phyloP scores from a whole-genome alignment of 768 basidiomycete species.

The Austroboletus eburneus region DNA sequence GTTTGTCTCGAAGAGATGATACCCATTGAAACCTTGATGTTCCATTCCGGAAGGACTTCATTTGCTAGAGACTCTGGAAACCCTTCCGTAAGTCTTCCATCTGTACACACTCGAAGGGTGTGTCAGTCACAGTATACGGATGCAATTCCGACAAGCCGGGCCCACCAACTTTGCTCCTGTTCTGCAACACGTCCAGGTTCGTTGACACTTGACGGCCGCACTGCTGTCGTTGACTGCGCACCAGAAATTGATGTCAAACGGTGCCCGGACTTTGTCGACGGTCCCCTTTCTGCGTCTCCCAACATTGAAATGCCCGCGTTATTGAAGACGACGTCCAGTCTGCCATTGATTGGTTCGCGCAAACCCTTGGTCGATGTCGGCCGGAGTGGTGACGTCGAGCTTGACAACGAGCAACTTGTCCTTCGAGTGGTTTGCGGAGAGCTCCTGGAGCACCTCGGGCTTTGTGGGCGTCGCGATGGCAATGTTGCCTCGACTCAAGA shows the following conservation, averaged over 20 bases:
- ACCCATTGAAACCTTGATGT: slow-evolving; percentile 36
- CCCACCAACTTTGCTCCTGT: slow-evolving; percentile 22
- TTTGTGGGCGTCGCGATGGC: slow-evolving; percentile 42
- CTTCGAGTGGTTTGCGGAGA: neutral
- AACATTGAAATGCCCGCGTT: slow-evolving; percentile 14
- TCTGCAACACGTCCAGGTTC: slow-evolving; percentile 33
- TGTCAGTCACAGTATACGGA: slow-evolving; percentile 9
- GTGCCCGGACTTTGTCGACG: slow-evolving; percentile 12
- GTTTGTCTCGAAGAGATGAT: too few species aligned
- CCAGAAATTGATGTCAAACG: slow-evolving; percentile 30
- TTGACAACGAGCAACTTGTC: slow-evolving; percentile 5
- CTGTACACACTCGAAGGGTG: too few species aligned
- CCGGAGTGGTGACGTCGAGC: slow-evolving; percentile 2
- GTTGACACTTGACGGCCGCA: slow-evolving; percentile 28
- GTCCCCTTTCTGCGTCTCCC: slow-evolving; percentile 24
- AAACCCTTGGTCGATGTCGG: slow-evolving; percentile 4
- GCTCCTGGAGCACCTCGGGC: slow-evolving; percentile 22
- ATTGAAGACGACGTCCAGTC: slow-evolving; percentile 11
- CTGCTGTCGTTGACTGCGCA: slow-evolving; percentile 24
- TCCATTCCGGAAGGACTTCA: slow-evolving; percentile 41
- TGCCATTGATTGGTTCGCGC: neutral
- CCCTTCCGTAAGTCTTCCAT: slow-evolving; percentile 36
- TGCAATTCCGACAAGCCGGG: slow-evolving; percentile 4
- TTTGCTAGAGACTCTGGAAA: slow-evolving; percentile 30
- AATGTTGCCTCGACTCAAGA: slow-evolving; percentile 33